Conservation (phyloP, 2,329 filamentous ascomycete species). For the Talaromyces sp. region DNA sequence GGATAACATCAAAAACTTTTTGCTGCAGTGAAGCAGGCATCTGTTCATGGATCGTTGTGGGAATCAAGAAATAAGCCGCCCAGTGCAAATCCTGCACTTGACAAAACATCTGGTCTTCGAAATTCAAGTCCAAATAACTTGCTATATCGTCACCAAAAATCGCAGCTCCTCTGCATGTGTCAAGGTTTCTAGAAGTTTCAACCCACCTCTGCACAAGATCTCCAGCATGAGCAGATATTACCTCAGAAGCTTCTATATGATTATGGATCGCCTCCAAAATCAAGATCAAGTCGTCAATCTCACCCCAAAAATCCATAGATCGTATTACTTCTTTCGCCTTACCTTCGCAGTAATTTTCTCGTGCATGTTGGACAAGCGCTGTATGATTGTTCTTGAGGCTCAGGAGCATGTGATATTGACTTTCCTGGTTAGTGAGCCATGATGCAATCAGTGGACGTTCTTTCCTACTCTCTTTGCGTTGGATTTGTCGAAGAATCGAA, state of each 20-base stretch:
- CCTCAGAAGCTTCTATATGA: background rate
- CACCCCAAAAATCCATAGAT: background rate
- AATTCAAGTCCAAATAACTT: background rate
- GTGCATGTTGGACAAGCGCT: background rate
- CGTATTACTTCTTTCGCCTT: background rate
- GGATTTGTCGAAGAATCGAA: background rate
- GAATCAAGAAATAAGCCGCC: background rate
- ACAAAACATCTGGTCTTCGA: background rate
- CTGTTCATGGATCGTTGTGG: background rate
- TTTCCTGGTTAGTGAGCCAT: background rate
- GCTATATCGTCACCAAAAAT: background rate
- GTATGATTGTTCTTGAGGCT: background rate
- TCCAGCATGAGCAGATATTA: background rate
- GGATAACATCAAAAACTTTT: background rate
- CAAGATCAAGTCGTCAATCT: background rate
- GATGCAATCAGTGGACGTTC: background rate
- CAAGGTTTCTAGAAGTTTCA: background rate
- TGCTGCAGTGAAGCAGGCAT: background rate
- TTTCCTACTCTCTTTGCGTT: background rate
- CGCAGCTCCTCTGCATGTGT: background rate
- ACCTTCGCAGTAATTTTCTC: background rate
- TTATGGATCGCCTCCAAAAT: background rate
- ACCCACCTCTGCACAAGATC: background rate
- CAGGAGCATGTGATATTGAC: background rate
- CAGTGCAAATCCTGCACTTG: background rate